These are phyloP conservation scores for Clonostachys solani DNA, from an alignment of 2,329 filamentous ascomycete genomes.

Conservation along the genomic window DNA sequence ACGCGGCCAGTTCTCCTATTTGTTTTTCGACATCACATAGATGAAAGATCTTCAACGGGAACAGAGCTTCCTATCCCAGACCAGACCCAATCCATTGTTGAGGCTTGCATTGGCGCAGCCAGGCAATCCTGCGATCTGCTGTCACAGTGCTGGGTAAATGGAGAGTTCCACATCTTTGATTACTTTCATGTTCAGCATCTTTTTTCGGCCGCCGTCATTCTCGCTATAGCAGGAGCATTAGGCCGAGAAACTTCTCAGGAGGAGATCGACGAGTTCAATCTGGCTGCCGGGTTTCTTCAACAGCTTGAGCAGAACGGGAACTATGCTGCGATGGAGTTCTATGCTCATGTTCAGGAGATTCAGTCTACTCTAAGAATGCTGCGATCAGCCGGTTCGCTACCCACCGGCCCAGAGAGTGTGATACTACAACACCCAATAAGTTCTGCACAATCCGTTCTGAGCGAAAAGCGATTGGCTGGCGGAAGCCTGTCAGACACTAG, in stretches of 20 bases:
- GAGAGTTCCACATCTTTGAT: slow-evolving; percentile 39
- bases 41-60: slow-evolving; percentile 2
- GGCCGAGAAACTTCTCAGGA: slow-evolving; percentile 19
- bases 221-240: slow-evolving; percentile 35
- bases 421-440: too few relatives aligned
- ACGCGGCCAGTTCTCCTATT: slow-evolving; percentile 27
- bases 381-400: too few relatives aligned
- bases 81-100: slow-evolving; percentile 28
- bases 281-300: slow-evolving; percentile 27
- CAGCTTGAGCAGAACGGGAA: slow-evolving; percentile 33
- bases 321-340: slow-evolving; percentile 31
- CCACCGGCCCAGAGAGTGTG: too few relatives aligned
- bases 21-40: slow-evolving; percentile 20
- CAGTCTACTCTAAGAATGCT: too few relatives aligned
- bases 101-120: slow-evolving; percentile 38
- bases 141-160: slow-evolving; percentile 38
- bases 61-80: slow-evolving; percentile 16
- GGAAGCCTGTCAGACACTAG: too few relatives aligned
- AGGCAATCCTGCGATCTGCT: slow-evolving; percentile 36
- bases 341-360: background rate
- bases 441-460: too few relatives aligned
- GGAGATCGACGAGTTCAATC: slow-evolving; percentile 32
- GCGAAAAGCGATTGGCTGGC: too few relatives aligned
- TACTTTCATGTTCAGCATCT: slow-evolving; percentile 41
- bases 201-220: slow-evolving; percentile 37